These are phyloP conservation scores for Citrullus amarus DNA, from an alignment of 306 rosid species.

Conservation along the genomic window DNA sequence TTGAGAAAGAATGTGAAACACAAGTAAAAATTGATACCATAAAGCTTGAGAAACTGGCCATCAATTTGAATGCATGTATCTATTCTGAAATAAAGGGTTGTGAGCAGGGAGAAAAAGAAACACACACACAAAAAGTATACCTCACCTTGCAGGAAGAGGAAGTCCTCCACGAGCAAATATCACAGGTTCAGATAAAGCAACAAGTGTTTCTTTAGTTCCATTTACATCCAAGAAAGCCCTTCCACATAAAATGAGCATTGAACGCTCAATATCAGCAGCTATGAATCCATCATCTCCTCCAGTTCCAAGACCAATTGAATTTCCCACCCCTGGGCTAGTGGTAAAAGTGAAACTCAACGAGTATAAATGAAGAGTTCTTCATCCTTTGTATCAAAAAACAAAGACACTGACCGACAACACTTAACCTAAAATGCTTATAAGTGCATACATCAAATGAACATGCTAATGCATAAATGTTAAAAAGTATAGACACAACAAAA, in stretches of 20 bases:
- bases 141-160: slow-evolving; percentile 33
- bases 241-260: slow-evolving; percentile 36
- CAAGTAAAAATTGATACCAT: background rate
- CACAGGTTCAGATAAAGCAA: slow-evolving; percentile 28
- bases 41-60: background rate
- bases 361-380: background rate
- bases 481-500: background rate
- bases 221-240: slow-evolving; percentile 27
- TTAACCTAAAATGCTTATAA: background rate
- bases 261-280: slow-evolving; percentile 33
- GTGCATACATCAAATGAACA: background rate
- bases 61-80: background rate
- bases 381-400: background rate
- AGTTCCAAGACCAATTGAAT: slow-evolving; percentile 17
- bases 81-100: background rate
- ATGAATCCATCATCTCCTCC: slow-evolving; percentile 25
- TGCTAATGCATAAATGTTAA: background rate
- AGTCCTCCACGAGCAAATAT: slow-evolving; percentile 34
- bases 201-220: slow-evolving; percentile 27
- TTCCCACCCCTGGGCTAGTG: slow-evolving; percentile 24
- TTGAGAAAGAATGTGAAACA: background rate
- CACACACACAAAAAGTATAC: background rate
- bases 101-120: background rate
- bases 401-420: background rate
- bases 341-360: background rate